Evolutionary conservation across 1,284 basidiomycete genomes (phyloP), one percentile per base, ranked within the genome.

Genomic region (Ustilago sp.): DNA sequence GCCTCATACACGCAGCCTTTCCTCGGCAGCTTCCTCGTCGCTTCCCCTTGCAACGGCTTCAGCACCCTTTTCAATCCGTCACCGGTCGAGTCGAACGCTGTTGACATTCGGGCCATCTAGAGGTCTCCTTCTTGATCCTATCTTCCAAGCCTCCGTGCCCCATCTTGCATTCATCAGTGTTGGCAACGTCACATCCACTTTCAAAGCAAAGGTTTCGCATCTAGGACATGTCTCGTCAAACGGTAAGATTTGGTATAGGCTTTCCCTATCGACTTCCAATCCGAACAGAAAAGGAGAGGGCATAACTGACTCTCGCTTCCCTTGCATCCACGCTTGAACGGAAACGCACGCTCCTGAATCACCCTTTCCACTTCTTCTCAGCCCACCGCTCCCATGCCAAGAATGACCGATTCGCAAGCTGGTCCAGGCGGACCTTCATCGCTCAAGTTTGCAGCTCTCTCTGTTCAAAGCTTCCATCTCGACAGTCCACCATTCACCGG

Each of bases 401-500:
- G 82, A 36, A 83, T 83, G 82, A 83, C 81, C 4, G 82, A 83
- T 60, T 82, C 80, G 4, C 74, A 77, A 48, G 63, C 80, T 12
- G 80, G 81, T 19, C 79, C 82, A 0, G 76, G 78, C 39, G 80
- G 58, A 5, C 80, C 80, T 13, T 73, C 79, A 2, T 82, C 81
- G 43, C 76, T 85, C 66, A 80, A 82, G 39, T 83, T 82, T 43
- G 78, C 82, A 28, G 82, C 84, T 17, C 80, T 86, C 4, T 81
- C 74, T 32, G 79, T 80, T 1, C 78, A 86, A 36, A 85, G 83
- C 66, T 86, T 84, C 62, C 79, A 81, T 41, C 80, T 86, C 23
- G 84, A 86, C 66, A 81, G 78, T 53, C 84, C 84, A 31, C 84
- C 84, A 7, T 86, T 86, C 64, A 86, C 83, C 0, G 84, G 84